Evolutionary conservation across 352 stramenopile species (phyloP).

Genomic region (Globisporangium okanoganense): DNA sequence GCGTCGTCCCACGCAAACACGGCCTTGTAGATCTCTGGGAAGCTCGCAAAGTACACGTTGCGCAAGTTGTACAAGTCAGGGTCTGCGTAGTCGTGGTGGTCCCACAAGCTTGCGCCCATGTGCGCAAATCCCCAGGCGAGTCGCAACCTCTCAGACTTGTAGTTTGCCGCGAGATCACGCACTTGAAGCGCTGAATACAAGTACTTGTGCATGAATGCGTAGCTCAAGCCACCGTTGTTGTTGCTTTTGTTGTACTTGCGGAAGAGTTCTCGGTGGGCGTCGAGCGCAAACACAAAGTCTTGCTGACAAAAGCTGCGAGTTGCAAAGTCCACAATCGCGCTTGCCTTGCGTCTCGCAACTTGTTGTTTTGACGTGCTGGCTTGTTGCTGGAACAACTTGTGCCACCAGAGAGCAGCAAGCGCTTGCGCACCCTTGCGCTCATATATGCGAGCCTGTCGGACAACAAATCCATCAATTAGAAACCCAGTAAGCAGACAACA

Average conservation of each 20-base stretch:
- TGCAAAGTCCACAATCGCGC: constrained; percentile 15
- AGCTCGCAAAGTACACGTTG: constrained; percentile 23
- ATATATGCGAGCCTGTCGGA: constrained; percentile 31
- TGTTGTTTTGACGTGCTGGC: neutral
- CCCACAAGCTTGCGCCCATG: neutral
- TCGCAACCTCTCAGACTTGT: constrained; percentile 16
- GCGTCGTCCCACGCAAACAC: constrained; percentile 37
- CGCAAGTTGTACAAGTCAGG: constrained; percentile 30
- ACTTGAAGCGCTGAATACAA: constrained; percentile 25
- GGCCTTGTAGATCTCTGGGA: constrained; percentile 28
- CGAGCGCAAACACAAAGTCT: constrained; percentile 35
- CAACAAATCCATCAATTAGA: neutral
- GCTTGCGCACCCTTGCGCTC: constrained; percentile 18
- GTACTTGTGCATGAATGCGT: constrained; percentile 23
- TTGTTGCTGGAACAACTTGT: constrained; percentile 20
- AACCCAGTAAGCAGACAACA: neutral
- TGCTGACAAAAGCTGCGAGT: constrained; percentile 25
- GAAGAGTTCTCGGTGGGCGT: constrained; percentile 21
- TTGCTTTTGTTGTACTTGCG: too few species aligned
- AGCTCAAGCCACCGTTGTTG: too few species aligned
- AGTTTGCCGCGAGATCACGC: constrained; percentile 13
- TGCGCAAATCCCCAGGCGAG: constrained; percentile 31
- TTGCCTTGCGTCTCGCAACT: neutral
- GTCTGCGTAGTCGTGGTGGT: neutral
- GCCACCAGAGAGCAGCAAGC: constrained; percentile 33